Evolutionary conservation across 345 rosid genomes (phyloP), one percentile per base, ranked within the genome.

Genomic region (Citrus cavaleriei): DNA sequence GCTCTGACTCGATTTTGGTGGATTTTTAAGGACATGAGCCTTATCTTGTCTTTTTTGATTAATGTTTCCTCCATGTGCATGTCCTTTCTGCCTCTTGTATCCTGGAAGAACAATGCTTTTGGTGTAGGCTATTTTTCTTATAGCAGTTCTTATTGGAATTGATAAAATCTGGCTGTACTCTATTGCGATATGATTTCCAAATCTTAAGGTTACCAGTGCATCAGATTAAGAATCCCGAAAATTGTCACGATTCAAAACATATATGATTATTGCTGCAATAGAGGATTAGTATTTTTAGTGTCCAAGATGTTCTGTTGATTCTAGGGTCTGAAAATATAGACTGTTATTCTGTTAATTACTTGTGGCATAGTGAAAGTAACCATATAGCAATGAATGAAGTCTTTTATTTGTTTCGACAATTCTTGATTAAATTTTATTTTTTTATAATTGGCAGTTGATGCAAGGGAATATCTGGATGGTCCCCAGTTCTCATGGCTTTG

Each of bases 401-500:
- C 34, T 9, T n/a, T 77, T 24, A 64, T 66, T 9, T 42, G 3
- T 46, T 40, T 64, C 24, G 10, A 14, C 14, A 62, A 10, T 57
- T 77, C 21, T 22, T 28, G 27, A 72, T 72, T 57, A 21, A 16
- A 49, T 73, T 54, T 6, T 34, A 62, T 73, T 3, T 74, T 3
- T 25, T 63, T 74, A 4, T 67, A 37, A 59, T 81, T 79, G 70
- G 80, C 82, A 96, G 98, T 62, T 91, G 84, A 96, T 96, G 97
- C 97, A 91, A 42, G 99, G 99, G 72, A 89, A 87, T 80, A 89
- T 96, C 79, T 94, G 93, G 87, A 88, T 87, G 55, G 83, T 88
- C 32, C 93, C 90, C 27, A 87, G 87, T 75, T 71, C 84, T 59
- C 88, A 81, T 14, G 93, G 97, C 64, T 83, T 86, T 64, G 86